These are phyloP conservation scores for Teunomyces stri DNA, from an alignment of 805 yeast species.

Conservation along the genomic window DNA sequence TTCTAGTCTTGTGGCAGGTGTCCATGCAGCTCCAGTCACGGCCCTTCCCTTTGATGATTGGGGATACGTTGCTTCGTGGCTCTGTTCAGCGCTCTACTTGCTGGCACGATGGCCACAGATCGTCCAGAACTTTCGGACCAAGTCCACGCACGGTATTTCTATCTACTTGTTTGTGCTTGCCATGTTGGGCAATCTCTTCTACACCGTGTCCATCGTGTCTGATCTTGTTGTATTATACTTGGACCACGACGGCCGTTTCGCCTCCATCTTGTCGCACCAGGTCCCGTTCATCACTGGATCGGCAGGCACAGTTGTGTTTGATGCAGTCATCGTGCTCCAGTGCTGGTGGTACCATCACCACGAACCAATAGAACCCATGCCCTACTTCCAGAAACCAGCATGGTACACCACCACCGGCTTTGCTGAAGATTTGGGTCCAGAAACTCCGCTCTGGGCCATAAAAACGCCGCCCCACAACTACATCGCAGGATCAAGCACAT, in stretches of 20 bases:
- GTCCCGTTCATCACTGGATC: slow-evolving; percentile 83
- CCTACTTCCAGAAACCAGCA: slow-evolving; percentile 32
- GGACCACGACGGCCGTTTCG: slow-evolving; percentile 9
- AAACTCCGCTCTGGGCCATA: background rate
- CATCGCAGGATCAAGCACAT: slow-evolving; percentile 5
- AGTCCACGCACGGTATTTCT: slow-evolving; percentile 36
- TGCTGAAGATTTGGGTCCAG: background rate
- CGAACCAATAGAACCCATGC: slow-evolving; percentile 1
- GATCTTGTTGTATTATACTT: slow-evolving; percentile 27
- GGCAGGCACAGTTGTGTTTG: slow-evolving; percentile 30
- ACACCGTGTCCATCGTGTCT: slow-evolving; percentile 30
- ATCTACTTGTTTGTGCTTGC: slow-evolving; percentile 34
- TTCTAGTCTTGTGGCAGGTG: slow-evolving; percentile 12
- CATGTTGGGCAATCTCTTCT: slow-evolving; percentile 34
- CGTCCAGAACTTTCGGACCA: slow-evolving; percentile 23
- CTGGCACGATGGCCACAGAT: slow-evolving; percentile 38
- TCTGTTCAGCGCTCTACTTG: slow-evolving; percentile 29
- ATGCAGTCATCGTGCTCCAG: slow-evolving; percentile 32
- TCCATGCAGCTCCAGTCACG: slow-evolving; percentile 9
- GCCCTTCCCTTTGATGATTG: too few species aligned
- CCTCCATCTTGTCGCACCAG: slow-evolving; percentile 46
- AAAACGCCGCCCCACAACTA: slow-evolving; percentile 6
- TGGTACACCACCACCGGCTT: slow-evolving; percentile 32
- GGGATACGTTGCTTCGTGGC: slow-evolving; percentile 35
- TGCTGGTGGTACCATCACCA: slow-evolving; percentile 25